Base-by-base conservation (phyloP, 2,329 filamentous ascomycete genomes). In the Aspergillus alliaceus region DNA sequence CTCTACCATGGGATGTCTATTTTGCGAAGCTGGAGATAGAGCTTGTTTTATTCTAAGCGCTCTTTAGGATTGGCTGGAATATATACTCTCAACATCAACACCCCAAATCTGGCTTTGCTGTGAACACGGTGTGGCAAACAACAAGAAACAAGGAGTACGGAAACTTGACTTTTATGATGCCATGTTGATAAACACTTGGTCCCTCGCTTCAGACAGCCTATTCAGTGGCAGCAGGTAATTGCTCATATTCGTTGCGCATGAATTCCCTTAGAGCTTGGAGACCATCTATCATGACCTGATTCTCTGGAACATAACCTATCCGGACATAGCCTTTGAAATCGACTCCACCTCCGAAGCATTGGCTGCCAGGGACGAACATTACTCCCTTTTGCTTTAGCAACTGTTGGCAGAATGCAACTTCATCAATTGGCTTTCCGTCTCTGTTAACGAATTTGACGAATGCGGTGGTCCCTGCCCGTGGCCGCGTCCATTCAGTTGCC, bases 321-420 rank as follows among this genome's bases (percentile, higher is more conserved):
- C 91, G 80, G 14, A 95, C 86, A 71, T 84, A 92, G 1, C 90
- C 90, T 63, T 81, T 80, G 66, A 89, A 92, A 49, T 90, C 86
- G 31, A 79, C 64, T 8, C 77, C 79, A 14, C 78, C 72, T 0
- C 90, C 90, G 72, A 95, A 95, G 63, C 88, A 90, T 42, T 79
- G 80, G 44, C 84, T 84, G 0, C 89, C 91, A 0, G 91, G 90
- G 15, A 90, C 78, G 55, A 93, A 79, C 79, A 93, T 80, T 3
- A 91, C 87, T 20, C 89, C 89, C 0, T 82, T 86, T 71, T 86
- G 83, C 54, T 85, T 80, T 37, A 90, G 74, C 35, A 95, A 72
- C 65, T 84, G 81, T 64, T 85, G 75, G 64, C 89, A 93, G 61
- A 96, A 87, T 2, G 79, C 77, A 15, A 82, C 84, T 59, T 92